Conservation (phyloP, 2,329 filamentous ascomycete species). For the Cladosporium colombiae region DNA sequence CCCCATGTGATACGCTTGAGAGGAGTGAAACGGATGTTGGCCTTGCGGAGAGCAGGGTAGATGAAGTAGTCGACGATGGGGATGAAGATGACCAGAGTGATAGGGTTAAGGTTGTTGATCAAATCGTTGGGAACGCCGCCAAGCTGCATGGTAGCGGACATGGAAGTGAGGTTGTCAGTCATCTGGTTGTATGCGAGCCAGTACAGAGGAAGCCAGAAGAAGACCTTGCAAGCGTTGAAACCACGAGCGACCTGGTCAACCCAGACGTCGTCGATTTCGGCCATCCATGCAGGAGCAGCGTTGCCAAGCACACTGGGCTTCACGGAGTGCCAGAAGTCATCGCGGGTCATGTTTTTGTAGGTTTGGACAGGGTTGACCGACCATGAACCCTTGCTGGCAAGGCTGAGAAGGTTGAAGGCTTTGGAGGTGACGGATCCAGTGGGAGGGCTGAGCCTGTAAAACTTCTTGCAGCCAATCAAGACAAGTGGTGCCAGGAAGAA, state of each 20-base stretch:
- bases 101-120: constrained; percentile 38
- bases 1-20: constrained; percentile 57
- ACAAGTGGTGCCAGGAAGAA: constrained; percentile 64
- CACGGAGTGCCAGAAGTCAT: constrained; percentile 46
- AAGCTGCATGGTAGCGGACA: constrained; percentile 41
- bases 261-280: constrained; percentile 77
- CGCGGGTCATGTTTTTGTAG: constrained; percentile 55
- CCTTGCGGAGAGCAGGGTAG: constrained; percentile 49
- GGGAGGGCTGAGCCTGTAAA: constrained; percentile 64
- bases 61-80: constrained; percentile 43
- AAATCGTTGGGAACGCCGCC: constrained; percentile 52
- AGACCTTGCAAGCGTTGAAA: constrained; percentile 68
- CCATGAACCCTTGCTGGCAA: constrained; percentile 56
- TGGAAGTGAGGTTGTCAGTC: constrained; percentile 51
- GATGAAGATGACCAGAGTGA: constrained; percentile 22
- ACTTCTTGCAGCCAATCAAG: constrained; percentile 44
- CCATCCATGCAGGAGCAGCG: constrained; percentile 68
- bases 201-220: constrained; percentile 53
- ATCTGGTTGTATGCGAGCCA: constrained; percentile 63
- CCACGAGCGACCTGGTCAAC: constrained; percentile 72
- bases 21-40: constrained; percentile 47
- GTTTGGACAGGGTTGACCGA: constrained; percentile 48
- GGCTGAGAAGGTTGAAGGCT: constrained; percentile 61
- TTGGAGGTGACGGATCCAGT: constrained; percentile 72
- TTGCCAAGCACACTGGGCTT: constrained; percentile 35